Base-by-base conservation (phyloP, 2,329 filamentous ascomycete genomes). In the Esteya vermicola region DNA sequence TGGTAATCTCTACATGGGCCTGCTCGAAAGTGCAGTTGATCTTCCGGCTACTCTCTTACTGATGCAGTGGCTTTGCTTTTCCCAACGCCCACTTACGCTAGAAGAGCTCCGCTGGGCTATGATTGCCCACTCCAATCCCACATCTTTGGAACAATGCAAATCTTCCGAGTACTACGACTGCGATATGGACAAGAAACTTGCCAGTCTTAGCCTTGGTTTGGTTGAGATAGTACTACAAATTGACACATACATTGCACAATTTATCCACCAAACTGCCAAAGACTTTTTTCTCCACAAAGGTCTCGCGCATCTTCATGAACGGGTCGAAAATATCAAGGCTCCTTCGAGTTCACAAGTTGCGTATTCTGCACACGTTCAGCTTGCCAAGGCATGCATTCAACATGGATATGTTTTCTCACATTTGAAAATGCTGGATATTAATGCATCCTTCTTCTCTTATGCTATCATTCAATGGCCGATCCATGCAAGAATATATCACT, bases 261-360 rank as follows among this genome's bases (percentile, higher is more conserved):
- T 59, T 37, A 58, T 58, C 27, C 56, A 59, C 23, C 52, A 58
- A 38, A 52, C 56, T 4, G 53, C 55, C 32, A 53, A 54, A 27
- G 56, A 59, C 33, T 58, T 54, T 39, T 54, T 59, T 27, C 7
- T 54, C 20, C 33, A 47, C 6, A 47, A 45, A 10, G 51, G 52
- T 14, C 22, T 36, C n/a, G n/a, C n/a, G n/a, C n/a, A n/a, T n/a
- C n/a, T n/a, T n/a, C n/a, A n/a, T n/a, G n/a, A n/a, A n/a, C n/a
- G n/a, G n/a, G n/a, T n/a, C n/a, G n/a, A n/a, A n/a, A n/a, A n/a
- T n/a, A n/a, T n/a, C n/a, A n/a, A n/a, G n/a, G n/a, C n/a, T n/a
- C n/a, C n/a, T n/a, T n/a, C n/a, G n/a, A n/a, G n/a, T n/a, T n/a
- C n/a, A n/a, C n/a, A n/a, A n/a, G n/a, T n/a, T n/a, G n/a, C n/a